Conservation (phyloP, 140 eudicot species). For the Oenanthe javanica region DNA sequence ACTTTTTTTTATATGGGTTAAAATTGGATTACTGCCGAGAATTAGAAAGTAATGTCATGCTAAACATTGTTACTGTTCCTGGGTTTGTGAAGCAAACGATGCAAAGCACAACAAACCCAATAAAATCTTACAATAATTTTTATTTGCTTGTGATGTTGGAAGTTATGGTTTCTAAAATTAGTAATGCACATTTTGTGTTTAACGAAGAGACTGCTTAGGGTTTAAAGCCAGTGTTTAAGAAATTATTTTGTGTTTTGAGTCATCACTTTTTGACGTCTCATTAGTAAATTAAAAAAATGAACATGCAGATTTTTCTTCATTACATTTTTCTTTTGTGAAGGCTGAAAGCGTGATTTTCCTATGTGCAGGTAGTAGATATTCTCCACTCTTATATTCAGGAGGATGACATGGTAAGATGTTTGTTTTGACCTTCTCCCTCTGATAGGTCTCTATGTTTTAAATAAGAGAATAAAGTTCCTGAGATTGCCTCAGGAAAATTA, state of each 20-base stretch:
- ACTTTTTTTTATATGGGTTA: too few relatives aligned
- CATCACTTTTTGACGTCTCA: too few relatives aligned
- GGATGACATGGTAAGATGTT: conserved; percentile 67
- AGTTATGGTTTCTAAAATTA: neutral
- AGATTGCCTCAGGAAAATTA: too few relatives aligned
- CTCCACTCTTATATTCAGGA: conserved; percentile 72
- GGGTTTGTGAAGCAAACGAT: neutral
- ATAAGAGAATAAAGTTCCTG: too few relatives aligned
- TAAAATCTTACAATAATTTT: too few relatives aligned
- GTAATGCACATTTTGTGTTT: neutral
- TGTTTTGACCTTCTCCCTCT: neutral
- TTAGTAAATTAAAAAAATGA: neutral
- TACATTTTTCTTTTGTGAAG: neutral
- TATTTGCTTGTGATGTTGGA: neutral
- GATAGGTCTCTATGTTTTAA: neutral
- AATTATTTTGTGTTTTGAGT: neutral
- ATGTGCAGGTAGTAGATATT: conserved; percentile 62
- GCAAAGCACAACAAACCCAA: neutral
- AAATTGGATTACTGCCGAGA: too few relatives aligned
- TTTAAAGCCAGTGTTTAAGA: neutral
- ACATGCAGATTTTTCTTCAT: neutral
- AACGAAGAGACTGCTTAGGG: neutral
- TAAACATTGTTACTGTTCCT: neutral
- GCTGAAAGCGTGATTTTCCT: neutral
- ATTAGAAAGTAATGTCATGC: neutral